Conservation (phyloP, 805 yeast genomes). For the Metschnikowia amazonensis region DNA sequence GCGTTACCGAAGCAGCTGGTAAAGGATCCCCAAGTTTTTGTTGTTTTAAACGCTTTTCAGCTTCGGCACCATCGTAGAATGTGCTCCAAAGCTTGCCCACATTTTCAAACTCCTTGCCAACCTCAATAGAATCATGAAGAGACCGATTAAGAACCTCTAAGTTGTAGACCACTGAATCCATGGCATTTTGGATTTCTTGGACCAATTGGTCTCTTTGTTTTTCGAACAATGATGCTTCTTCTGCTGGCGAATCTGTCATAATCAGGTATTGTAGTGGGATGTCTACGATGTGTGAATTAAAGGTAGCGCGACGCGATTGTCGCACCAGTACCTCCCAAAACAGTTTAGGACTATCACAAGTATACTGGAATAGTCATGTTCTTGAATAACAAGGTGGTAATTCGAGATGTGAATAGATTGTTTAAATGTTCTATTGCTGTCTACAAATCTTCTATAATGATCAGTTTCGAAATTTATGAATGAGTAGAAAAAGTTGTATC, state of each 20-base stretch:
- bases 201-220: conserved; percentile 55
- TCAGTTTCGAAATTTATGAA: not conserved
- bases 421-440: no score
- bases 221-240: conserved; percentile 36
- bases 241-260: conserved; percentile 2
- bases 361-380: not conserved
- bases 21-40: not conserved
- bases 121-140: conserved; percentile 61
- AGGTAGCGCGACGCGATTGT: conserved; percentile 3
- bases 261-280: not conserved
- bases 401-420: no score
- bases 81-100: conserved; percentile 68
- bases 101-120: conserved; percentile 71
- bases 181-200: conserved; percentile 52
- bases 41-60: not conserved
- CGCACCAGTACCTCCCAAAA: not conserved
- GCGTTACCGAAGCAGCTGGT: not conserved
- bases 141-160: conserved; percentile 65
- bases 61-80: conserved; percentile 53
- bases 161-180: conserved; percentile 64
- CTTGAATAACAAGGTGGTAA: no score
- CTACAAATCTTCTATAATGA: no score
- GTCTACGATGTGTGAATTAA: not conserved
- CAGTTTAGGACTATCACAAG: not conserved
- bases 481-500: not conserved